A percentile compares a stretch with the other conserved stretches of the same genome.
phyloP scores from a whole-genome alignment of 1,284 basidiomycete species.

The Sporisorium graminicola region DNA sequence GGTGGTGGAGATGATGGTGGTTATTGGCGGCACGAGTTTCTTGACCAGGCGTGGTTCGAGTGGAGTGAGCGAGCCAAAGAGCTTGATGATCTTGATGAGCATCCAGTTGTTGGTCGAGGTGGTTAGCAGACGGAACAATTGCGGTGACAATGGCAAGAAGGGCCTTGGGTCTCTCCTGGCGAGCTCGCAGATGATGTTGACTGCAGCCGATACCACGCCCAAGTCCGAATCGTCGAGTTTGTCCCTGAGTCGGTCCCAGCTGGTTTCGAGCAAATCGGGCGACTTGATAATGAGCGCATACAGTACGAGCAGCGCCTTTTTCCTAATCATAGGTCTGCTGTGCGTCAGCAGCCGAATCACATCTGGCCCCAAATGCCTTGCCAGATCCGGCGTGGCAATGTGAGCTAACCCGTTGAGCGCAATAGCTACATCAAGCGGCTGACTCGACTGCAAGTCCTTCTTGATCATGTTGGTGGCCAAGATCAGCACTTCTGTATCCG shows the following conservation, averaged over 20 bases:
- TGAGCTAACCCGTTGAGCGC: conserved; percentile 89
- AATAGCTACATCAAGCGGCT: conserved; percentile 81
- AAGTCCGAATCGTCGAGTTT: conserved; percentile 71
- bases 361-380: conserved; percentile 87
- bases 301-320: conserved; percentile 85
- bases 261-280: conserved; percentile 57
- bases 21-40: conserved; percentile 92
- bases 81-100: conserved; percentile 98
- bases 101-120: conserved; percentile 99
- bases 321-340: conserved; percentile 84
- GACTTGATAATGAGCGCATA: conserved; percentile 71
- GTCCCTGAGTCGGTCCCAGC: conserved; percentile 77
- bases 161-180: conserved; percentile 71
- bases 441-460: conserved; percentile 87
- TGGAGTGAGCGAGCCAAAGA: conserved; percentile 75
- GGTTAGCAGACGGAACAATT: conserved; percentile 92
- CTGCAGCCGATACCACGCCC: conserved; percentile 89
- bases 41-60: conserved; percentile 91
- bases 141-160: conserved; percentile 77
- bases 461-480: conserved; percentile 97
- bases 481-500: conserved; percentile 96
- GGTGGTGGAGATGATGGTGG: conserved; percentile 93
- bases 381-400: conserved; percentile 88
- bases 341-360: conserved; percentile 90
- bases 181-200: conserved; percentile 95